phyloP scores from a whole-genome alignment of 2,329 filamentous ascomycete species.

The Alternaria postmessia region DNA sequence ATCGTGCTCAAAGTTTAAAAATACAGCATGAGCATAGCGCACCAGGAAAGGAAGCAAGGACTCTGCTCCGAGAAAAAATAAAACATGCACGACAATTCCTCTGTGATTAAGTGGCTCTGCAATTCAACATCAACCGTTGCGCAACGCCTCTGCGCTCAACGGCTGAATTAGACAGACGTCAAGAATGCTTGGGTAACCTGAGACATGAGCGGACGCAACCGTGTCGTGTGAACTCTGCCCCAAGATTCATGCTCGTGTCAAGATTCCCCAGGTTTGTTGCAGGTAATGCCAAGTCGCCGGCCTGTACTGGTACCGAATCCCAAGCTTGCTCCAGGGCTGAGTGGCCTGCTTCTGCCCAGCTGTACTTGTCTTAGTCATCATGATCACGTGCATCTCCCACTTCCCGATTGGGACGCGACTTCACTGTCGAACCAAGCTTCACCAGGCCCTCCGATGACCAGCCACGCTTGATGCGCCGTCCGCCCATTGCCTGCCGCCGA shows the following conservation, averaged over 20 bases:
- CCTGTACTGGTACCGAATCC: background rate
- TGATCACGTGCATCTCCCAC: constrained; percentile 18
- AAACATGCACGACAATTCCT: background rate
- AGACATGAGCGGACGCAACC: constrained; percentile 7
- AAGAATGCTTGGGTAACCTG: constrained; percentile 8
- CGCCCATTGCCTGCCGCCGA: constrained; percentile 60
- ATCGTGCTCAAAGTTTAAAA: background rate
- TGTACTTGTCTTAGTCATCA: constrained; percentile 9
- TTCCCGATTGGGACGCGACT: constrained; percentile 18
- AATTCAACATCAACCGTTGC: background rate
- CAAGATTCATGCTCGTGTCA: constrained; percentile 12
- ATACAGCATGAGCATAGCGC: background rate
- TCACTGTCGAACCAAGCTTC: constrained; percentile 13
- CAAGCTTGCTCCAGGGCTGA: background rate
- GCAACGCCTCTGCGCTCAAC: background rate
- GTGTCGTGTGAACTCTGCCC: constrained; percentile 7
- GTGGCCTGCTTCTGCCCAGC: background rate
- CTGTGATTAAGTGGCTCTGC: background rate
- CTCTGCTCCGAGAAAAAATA: background rate
- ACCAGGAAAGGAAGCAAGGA: no score
- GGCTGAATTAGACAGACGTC: constrained; percentile 11
- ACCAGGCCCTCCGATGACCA: constrained; percentile 29
- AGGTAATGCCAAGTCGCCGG: constrained; percentile 1
- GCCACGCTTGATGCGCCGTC: constrained; percentile 57
- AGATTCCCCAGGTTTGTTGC: constrained; percentile 18